Conservation (phyloP, 2,329 filamentous ascomycete species). For the Cercospora sp. region DNA sequence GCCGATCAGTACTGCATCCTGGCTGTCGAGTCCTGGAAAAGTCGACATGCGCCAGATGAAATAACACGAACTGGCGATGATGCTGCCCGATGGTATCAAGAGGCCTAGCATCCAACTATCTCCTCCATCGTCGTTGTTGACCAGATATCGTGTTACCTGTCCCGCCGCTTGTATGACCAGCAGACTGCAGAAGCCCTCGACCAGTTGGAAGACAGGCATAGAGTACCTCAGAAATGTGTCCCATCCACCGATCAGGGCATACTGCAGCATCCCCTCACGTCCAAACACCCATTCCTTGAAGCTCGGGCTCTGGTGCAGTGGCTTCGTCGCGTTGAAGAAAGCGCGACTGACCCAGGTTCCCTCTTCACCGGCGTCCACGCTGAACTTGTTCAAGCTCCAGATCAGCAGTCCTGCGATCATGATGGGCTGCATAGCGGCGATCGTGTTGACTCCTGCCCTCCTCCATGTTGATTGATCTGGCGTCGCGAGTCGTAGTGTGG, state of each 20-base stretch:
- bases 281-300: slow-evolving; percentile 86
- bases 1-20: slow-evolving; percentile 89
- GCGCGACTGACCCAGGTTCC: slow-evolving; percentile 74
- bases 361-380: slow-evolving; percentile 74
- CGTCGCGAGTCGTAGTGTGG: slow-evolving; percentile 73
- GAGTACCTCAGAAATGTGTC: slow-evolving; percentile 86
- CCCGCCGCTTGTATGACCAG: slow-evolving; percentile 93
- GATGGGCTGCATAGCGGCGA: slow-evolving; percentile 80
- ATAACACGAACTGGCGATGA: slow-evolving; percentile 91
- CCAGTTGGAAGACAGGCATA: slow-evolving; percentile 88
- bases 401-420: slow-evolving; percentile 84
- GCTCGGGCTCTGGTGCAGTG: slow-evolving; percentile 55
- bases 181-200: slow-evolving; percentile 94
- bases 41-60: slow-evolving; percentile 94
- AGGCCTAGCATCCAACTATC: slow-evolving; percentile 97
- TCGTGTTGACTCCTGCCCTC: slow-evolving; percentile 65
- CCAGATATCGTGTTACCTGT: slow-evolving; percentile 91
- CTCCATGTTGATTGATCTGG: slow-evolving; percentile 76
- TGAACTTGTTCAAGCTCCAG: slow-evolving; percentile 94
- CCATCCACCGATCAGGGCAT: slow-evolving; percentile 79
- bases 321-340: slow-evolving; percentile 39
- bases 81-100: slow-evolving; percentile 80
- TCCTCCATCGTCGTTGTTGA: slow-evolving; percentile 81
- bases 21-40: slow-evolving; percentile 88
- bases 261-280: slow-evolving; percentile 78